Conservation (phyloP, 306 rosid genomes). For the Alnus glutinosa region DNA sequence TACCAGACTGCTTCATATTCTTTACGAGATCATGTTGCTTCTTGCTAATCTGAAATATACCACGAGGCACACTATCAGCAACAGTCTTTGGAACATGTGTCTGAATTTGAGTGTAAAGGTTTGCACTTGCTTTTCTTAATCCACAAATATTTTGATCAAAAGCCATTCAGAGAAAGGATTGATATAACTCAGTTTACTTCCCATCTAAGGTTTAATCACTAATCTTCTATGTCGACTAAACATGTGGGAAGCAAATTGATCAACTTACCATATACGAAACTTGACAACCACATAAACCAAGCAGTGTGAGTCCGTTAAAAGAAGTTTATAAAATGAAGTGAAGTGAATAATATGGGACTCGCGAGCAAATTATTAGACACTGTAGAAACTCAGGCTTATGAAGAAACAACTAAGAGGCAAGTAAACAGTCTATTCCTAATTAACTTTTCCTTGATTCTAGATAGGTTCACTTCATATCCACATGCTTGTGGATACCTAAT, state of each 20-base stretch:
- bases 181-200: not conserved
- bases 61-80: constrained; percentile 33
- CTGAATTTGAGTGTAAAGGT: not conserved
- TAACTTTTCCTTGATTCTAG: not conserved
- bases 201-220: not conserved
- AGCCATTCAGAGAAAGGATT: not conserved
- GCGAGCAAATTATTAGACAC: not conserved
- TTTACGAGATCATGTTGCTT: constrained; percentile 86
- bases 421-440: not conserved
- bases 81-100: not conserved
- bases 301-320: not conserved
- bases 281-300: not conserved
- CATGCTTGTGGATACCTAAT: not conserved
- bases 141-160: not conserved
- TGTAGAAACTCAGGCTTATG: not conserved
- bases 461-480: not conserved
- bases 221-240: not conserved
- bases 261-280: not conserved
- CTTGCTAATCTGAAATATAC: constrained; percentile 76
- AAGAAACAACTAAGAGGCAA: not conserved
- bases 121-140: not conserved
- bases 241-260: not conserved
- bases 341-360: not conserved
- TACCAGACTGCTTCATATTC: constrained; percentile 87
- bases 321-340: not conserved